phyloP scores from a whole-genome alignment of 331 rosid species.

The Cucumis variabilis region DNA sequence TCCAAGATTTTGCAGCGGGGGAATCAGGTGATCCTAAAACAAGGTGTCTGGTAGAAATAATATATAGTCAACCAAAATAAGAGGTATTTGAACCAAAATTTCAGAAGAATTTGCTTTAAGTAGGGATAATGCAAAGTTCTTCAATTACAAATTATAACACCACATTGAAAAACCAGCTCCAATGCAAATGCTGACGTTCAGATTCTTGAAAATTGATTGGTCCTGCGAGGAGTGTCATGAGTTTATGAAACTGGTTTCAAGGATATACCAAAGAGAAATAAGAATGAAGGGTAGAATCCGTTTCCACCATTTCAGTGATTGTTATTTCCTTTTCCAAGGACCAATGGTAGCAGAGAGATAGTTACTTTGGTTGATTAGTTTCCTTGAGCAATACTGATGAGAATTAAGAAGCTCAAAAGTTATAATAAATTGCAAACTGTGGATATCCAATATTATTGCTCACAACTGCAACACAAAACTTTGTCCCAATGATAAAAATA shows the following conservation, averaged over 20 bases:
- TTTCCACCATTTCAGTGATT: conserved; percentile 64
- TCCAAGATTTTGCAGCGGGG: conserved; percentile 66
- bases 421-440: not conserved
- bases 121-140: conserved; percentile 55
- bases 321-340: conserved; percentile 64
- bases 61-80: conserved; percentile 42
- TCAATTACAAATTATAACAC: conserved; percentile 50
- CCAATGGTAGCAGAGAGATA: conserved; percentile 43
- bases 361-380: no score
- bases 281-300: conserved; percentile 60
- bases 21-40: conserved; percentile 57
- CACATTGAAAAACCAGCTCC: conserved; percentile 72
- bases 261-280: conserved; percentile 52
- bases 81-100: conserved; percentile 57
- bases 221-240: conserved; percentile 64
- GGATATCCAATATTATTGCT: not conserved
- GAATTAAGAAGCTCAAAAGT: not conserved
- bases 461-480: not conserved
- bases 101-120: conserved; percentile 60
- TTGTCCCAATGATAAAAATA: not conserved
- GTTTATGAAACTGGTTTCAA: conserved; percentile 62
- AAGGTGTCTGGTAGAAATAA: conserved; percentile 49
- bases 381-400: not conserved
- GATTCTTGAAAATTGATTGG: conserved; percentile 43
- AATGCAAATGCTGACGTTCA: no score